These are phyloP conservation scores for Diaporthe caulivora DNA, from an alignment of 2,329 filamentous ascomycete genomes.

Conservation along the genomic window DNA sequence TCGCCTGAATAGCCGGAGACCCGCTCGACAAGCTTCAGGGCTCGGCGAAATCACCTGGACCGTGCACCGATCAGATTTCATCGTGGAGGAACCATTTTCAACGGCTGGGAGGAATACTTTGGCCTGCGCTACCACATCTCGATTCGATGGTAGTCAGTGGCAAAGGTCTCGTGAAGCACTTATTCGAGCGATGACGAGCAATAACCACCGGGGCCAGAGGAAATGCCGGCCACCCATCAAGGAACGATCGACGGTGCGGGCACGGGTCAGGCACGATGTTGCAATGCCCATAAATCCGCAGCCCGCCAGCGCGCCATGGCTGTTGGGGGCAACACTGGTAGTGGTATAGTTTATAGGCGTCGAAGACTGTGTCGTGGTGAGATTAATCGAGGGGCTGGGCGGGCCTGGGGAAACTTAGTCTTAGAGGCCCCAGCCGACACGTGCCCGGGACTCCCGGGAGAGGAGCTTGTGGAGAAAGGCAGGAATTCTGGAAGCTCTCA, in stretches of 20 bases:
- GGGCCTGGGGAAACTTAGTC: slow-evolving; percentile 34
- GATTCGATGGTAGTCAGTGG: neutral
- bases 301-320: neutral
- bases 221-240: neutral
- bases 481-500: slow-evolving; percentile 27
- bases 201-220: neutral
- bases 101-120: neutral
- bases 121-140: too few species aligned
- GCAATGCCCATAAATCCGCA: neutral
- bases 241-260: neutral
- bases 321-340: neutral
- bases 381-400: slow-evolving; percentile 33
- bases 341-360: slow-evolving; percentile 17
- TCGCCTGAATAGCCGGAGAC: slow-evolving; percentile 23
- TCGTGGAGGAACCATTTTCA: neutral
- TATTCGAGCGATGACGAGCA: neutral
- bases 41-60: slow-evolving; percentile 15
- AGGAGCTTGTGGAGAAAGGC: slow-evolving; percentile 29
- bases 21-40: slow-evolving; percentile 30
- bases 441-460: slow-evolving; percentile 32
- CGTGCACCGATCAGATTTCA: slow-evolving; percentile 28
- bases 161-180: neutral
- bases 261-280: neutral
- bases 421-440: slow-evolving; percentile 30
- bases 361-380: slow-evolving; percentile 12